A percentile compares a stretch with the other conserved stretches of the same genome.
Evolutionary conservation across 768 basidiomycete genomes (phyloP).

Genomic region (Gymnopilus dilepis): DNA sequence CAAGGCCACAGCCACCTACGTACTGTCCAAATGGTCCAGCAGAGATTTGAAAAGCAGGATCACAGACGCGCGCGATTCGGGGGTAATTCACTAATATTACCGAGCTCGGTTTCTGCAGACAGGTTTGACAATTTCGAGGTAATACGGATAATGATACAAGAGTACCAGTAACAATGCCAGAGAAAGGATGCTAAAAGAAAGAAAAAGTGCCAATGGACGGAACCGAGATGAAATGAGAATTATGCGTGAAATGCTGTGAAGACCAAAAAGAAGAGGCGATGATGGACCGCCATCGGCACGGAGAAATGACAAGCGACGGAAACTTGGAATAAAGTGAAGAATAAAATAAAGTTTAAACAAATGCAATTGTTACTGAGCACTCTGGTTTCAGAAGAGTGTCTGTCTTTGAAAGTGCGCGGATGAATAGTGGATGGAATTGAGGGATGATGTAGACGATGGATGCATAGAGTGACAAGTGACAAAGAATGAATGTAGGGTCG

Average conservation of each 20-base stretch:
- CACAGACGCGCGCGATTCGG: neutral
- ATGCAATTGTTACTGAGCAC: conserved; percentile 45
- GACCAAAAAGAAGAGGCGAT: conserved; percentile 42
- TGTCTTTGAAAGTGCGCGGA: conserved; percentile 56
- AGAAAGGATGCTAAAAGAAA: conserved; percentile 24
- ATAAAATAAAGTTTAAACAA: conserved; percentile 81
- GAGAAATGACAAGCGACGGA: conserved; percentile 38
- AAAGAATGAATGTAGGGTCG: conserved; percentile 49
- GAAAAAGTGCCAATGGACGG: conserved; percentile 25
- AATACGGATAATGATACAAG: conserved; percentile 28
- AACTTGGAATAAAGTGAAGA: conserved; percentile 79
- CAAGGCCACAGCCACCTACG: neutral
- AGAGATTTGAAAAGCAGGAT: neutral
- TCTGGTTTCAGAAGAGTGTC: conserved; percentile 38
- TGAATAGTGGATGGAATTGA: conserved; percentile 42
- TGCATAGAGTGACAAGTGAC: conserved; percentile 64
- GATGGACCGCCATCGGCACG: conserved; percentile 39
- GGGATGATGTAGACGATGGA: conserved; percentile 56
- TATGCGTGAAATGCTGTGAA: conserved; percentile 18
- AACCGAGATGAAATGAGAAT: conserved; percentile 16
- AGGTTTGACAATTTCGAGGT: conserved; percentile 26
- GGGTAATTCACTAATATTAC: neutral
- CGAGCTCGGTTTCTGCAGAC: conserved; percentile 14
- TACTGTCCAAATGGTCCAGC: neutral
- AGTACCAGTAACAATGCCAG: conserved; percentile 35